A percentile compares a stretch with the other conserved stretches of the same genome.
These are phyloP conservation scores for Penicillium brevicompactum DNA, from an alignment of 2,329 filamentous ascomycete genomes.

Conservation along the genomic window DNA sequence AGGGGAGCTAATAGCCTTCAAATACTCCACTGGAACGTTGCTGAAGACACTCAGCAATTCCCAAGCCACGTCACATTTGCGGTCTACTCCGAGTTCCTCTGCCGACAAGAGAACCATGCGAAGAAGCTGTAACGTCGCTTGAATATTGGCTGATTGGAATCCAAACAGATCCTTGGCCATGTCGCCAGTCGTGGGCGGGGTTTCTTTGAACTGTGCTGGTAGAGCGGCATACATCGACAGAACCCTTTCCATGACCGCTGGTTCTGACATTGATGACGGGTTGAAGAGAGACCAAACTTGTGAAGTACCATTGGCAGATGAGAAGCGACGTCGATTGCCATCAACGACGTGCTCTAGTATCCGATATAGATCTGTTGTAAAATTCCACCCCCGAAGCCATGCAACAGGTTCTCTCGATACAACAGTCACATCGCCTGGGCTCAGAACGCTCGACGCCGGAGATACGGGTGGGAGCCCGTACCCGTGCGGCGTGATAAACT, in stretches of 20 bases:
- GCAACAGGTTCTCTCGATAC: constrained; percentile 23
- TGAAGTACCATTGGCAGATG: constrained; percentile 24
- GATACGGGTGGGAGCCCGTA: constrained; percentile 24
- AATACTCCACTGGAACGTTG: constrained; percentile 47
- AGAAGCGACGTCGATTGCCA: constrained; percentile 23
- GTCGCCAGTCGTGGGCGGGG: constrained; percentile 32
- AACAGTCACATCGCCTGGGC: constrained; percentile 8
- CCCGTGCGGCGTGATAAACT: constrained; percentile 41
- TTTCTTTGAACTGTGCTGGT: constrained; percentile 29
- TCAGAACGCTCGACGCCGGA: constrained; percentile 16
- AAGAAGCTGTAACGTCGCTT: constrained; percentile 51
- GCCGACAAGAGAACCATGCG: constrained; percentile 50
- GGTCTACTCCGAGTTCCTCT: constrained; percentile 41
- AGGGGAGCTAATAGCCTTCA: constrained; percentile 52
- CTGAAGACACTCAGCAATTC: constrained; percentile 49
- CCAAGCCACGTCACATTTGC: constrained; percentile 50
- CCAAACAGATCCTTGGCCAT: constrained; percentile 43
- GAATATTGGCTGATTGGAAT: constrained; percentile 56
- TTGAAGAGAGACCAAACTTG: constrained; percentile 29
- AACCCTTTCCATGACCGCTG: constrained; percentile 29
- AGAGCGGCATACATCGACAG: constrained; percentile 27
- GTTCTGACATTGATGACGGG: constrained; percentile 23
- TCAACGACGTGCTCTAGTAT: constrained; percentile 55
- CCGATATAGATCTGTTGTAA: constrained; percentile 59
- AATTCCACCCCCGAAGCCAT: constrained; percentile 62